These are phyloP conservation scores for Phoma sp. DNA, from an alignment of 2,329 filamentous ascomycete genomes.

Conservation along the genomic window DNA sequence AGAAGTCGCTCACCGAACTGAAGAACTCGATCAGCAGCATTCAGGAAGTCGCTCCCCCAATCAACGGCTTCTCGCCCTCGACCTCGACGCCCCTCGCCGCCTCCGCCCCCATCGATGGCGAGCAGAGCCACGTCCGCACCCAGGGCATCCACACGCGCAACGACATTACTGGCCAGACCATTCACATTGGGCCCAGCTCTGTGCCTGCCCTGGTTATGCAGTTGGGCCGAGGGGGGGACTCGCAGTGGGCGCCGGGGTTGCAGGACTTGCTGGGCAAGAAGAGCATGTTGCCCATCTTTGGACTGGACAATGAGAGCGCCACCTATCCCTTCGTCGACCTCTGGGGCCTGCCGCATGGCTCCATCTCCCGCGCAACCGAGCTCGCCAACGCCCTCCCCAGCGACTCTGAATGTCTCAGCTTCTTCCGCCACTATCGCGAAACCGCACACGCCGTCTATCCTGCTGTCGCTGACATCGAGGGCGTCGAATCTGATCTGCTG, in stretches of 20 bases:
- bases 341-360: conserved; percentile 66
- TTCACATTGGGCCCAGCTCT: conserved; percentile 66
- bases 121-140: conserved; percentile 50
- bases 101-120: conserved; percentile 44
- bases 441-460: conserved; percentile 66
- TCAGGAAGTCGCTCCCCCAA: conserved; percentile 41
- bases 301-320: conserved; percentile 67
- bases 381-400: conserved; percentile 64
- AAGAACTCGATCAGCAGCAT: conserved; percentile 49
- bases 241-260: conserved; percentile 57
- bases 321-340: conserved; percentile 70
- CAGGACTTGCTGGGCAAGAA: conserved; percentile 64
- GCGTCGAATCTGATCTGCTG: conserved; percentile 61
- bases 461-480: conserved; percentile 62
- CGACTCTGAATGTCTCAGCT: conserved; percentile 63
- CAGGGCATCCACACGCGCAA: conserved; percentile 68
- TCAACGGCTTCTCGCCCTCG: conserved; percentile 43
- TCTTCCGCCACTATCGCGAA: conserved; percentile 64
- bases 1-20: conserved; percentile 55
- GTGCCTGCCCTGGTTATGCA: conserved; percentile 66
- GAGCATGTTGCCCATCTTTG: conserved; percentile 66
- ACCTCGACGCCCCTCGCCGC: conserved; percentile 42
- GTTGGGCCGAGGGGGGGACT: conserved; percentile 52
- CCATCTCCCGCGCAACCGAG: conserved; percentile 62
- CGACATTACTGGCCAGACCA: conserved; percentile 64